Evolutionary conservation across 2,329 filamentous ascomycete genomes (phyloP), one percentile per base, ranked within the genome.

Genomic region (Exophiala mesophila): DNA sequence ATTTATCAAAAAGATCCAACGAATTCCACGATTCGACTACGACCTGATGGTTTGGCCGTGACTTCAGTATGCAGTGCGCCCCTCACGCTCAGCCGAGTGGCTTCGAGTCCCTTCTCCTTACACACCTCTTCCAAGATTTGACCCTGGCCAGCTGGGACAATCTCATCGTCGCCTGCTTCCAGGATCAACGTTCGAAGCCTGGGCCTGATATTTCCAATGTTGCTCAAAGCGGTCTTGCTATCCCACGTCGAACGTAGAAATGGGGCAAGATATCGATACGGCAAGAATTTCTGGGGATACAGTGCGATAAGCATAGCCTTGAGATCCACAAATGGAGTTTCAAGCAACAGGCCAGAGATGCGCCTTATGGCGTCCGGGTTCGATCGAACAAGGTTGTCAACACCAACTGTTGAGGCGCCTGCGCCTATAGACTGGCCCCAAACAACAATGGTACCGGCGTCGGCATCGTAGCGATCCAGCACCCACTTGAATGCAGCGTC

Each of bases 341-440:
- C 85, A 2, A 90, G 70, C 8, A 90, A 69, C 37, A 90, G 49
- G 1, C 74, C 67, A 2, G 55, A 53, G 7, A 76, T 59, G 13
- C 46, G 38, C 15, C 47, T 41, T 3, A 45, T 26, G 30, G 41
- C 16, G 34, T 50, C 20, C 18, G 46, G 30, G 15, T 36, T 41
- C 1, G 55, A 19, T n/a, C 17, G 38, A n/a, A 34, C n/a, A 18
- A 43, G 35, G 26, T 44, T 45, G n/a, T 45, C 41, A 9, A 50
- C 30, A 31, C 50, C 37, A n/a, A 50, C 37, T 9, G 79, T 80
- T 9, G 82, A 83, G 30, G 89, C 76, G 1, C 82, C 85, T 18
- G 80, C 77, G 1, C 86, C 85, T 40, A 89, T 79, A 50, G 82
- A 87, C 60, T 89, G 85, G 0, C 85, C 85, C 84, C 85, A 89